Percentiles rank a stretch among this genome's conserved stretches.
These are phyloP conservation scores for Jatropha podagrica DNA, from an alignment of 441 rosid species.

Conservation along the genomic window DNA sequence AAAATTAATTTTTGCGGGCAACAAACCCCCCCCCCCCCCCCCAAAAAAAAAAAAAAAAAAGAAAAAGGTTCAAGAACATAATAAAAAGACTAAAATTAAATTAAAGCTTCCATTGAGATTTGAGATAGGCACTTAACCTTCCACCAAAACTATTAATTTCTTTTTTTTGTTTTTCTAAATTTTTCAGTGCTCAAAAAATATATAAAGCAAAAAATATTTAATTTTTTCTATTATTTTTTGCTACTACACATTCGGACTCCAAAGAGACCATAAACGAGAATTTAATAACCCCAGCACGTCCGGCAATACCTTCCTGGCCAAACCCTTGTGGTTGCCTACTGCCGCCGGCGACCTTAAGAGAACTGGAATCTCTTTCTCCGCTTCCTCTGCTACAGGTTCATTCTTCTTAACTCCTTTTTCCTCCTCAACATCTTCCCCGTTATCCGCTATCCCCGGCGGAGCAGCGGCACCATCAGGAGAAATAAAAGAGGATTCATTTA, in stretches of 20 bases:
- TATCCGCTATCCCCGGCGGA: conserved; percentile 20
- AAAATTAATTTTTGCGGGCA: no score
- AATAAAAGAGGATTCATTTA: not conserved
- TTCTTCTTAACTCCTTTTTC: conserved; percentile 11
- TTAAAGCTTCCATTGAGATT: not conserved
- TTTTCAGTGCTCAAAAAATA: conserved; percentile 14
- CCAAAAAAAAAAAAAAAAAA: not conserved
- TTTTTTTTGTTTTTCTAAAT: not conserved
- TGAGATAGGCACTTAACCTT: not conserved
- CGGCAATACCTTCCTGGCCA: conserved; percentile 92
- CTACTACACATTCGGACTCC: conserved; percentile 79
- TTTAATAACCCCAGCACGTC: conserved; percentile 79
- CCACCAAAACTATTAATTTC: conserved; percentile 2
- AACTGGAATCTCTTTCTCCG: conserved; percentile 15
- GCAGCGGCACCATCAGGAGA: conserved; percentile 22
- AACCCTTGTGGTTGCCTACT: conserved; percentile 48
- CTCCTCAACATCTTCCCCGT: conserved; percentile 23
- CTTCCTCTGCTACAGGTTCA: not conserved
- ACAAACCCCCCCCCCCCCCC: no score
- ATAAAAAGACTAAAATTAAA: not conserved
- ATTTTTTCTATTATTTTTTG: not conserved
- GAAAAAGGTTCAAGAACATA: not conserved
- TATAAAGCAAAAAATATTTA: not conserved
- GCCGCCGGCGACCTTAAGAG: conserved; percentile 18
- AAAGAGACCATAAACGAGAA: conserved; percentile 85